Evolutionary conservation across 139 green algal species (phyloP).

Genomic region (Chlamydomonas schloesseri): DNA sequence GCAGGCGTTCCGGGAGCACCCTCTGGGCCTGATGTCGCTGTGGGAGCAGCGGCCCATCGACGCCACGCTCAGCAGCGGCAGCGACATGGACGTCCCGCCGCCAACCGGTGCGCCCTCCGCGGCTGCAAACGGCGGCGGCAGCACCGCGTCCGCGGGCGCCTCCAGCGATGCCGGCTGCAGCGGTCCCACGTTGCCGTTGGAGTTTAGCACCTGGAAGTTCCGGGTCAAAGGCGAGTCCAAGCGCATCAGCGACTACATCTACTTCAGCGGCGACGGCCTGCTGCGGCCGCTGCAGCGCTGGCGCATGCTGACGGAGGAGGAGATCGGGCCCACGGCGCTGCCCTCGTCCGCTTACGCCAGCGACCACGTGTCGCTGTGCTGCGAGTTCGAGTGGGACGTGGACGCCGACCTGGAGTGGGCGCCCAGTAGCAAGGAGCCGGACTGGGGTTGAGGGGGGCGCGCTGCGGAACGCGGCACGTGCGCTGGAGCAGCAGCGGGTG

Average conservation of each 20-base stretch:
- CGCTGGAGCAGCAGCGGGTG: no score
- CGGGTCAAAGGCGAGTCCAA: conserved; percentile 48
- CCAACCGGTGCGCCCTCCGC: neutral
- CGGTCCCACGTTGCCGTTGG: no score
- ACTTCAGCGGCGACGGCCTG: conserved; percentile 43
- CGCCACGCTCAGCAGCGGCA: conserved; percentile 19
- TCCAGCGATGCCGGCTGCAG: no score
- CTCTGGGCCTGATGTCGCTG: conserved; percentile 16
- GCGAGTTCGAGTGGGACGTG: conserved; percentile 60
- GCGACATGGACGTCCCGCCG: conserved; percentile 24
- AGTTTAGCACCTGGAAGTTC: conserved; percentile 75
- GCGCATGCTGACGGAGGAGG: conserved; percentile 59
- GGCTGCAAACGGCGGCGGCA: no score
- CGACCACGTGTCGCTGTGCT: conserved; percentile 65
- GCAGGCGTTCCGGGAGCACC: conserved; percentile 33
- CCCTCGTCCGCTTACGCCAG: conserved; percentile 56
- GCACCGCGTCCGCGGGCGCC: no score
- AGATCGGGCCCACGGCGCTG: conserved; percentile 64
- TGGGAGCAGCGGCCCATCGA: conserved; percentile 37
- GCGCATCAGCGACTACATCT: conserved; percentile 76
- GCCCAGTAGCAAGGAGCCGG: neutral
- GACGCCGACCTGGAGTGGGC: conserved; percentile 26
- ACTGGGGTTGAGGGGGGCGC: neutral
- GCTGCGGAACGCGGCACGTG: no score
- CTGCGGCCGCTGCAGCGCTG: conserved; percentile 57